A percentile compares a stretch with the other conserved stretches of the same genome.
Conservation (phyloP, 441 rosid genomes). For the Raphanus hybrid region DNA sequence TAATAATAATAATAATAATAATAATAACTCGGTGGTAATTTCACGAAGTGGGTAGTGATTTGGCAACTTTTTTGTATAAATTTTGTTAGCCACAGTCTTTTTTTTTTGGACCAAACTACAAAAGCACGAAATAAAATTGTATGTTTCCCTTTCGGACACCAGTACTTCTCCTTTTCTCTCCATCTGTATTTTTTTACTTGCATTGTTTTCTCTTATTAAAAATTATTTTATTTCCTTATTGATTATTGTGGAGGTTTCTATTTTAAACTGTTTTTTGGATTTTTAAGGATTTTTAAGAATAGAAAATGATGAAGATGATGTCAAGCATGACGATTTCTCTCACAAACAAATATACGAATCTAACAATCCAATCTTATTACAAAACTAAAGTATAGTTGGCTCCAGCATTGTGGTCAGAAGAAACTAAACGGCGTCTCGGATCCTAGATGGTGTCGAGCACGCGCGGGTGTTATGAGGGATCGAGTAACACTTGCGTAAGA, state of each 20-base stretch:
- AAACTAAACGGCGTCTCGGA: constrained; percentile 40
- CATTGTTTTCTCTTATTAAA: background rate
- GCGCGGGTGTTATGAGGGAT: background rate
- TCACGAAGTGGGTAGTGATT: background rate
- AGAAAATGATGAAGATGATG: constrained; percentile 44
- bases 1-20: too few species aligned
- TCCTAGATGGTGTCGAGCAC: constrained; percentile 22
- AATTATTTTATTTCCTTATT: background rate
- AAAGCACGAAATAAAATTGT: constrained; percentile 12
- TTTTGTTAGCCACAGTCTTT: background rate
- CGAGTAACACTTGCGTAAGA: constrained; percentile 34
- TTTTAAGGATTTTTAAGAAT: background rate
- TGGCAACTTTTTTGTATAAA: background rate
- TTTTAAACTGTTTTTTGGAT: background rate
- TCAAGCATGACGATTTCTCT: constrained; percentile 49
- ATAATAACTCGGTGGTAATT: background rate
- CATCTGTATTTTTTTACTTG: constrained; percentile 1
- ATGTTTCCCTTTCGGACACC: constrained; percentile 48
- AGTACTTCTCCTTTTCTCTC: constrained; percentile 22
- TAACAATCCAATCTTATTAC: constrained; percentile 46
- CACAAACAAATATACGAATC: constrained; percentile 47
- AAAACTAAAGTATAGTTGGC: constrained; percentile 50
- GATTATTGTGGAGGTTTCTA: background rate
- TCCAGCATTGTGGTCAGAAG: constrained; percentile 44
- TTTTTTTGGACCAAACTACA: constrained; percentile 26